Base-by-base conservation (phyloP, 2,329 filamentous ascomycete genomes). In the Macrophomina tecta region DNA sequence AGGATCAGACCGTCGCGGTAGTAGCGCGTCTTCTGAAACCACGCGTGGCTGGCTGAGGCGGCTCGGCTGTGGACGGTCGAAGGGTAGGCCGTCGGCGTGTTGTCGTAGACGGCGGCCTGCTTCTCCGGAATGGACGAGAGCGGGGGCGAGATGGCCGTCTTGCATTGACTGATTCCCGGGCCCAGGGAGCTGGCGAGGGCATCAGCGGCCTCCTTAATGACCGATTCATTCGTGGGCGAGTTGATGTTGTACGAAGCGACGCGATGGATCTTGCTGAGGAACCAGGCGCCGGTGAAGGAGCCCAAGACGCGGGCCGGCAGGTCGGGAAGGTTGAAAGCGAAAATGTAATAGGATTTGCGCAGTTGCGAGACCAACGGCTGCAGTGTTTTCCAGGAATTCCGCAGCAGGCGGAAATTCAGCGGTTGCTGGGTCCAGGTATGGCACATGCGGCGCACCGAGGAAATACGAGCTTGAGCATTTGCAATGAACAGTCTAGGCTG, bases 11-110 rank as follows among this genome's bases (percentile, higher is more conserved):
- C 81, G 51, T 88, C 81, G 38, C 85, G 82, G 74, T 88, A 89
- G 64, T 87, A 82, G 12, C 79, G 75, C 30, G 85, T 82, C 71
- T 84, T 84, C 68, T 86, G 79, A 77, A 85, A 85, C 67, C 83
- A 84, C 30, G 79, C 80, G 45, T 77, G 74, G 2, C 69, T 51
- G 2, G 79, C 5, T 12, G 63, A 65, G 32, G 40, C 18, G 45
- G 56, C 65, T 38, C 56, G 65, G 8, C 36, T 28, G 63, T 48
- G 40, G 52, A 65, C 63, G 11, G 63, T 49, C 11, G 63, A 36
- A n/a, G 63, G n/a, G 63, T 65, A 65, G 30, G 40, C n/a, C 8
- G 30, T 34, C 4, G 52, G 51, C 4, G 40, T 48, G 51, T 23
- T 23, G 23, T 65, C 62, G 62, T 38, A n/a, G 30, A 38, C 51